These are phyloP conservation scores for Solanum corneliomulleri DNA, from an alignment of 257 asterid species.

Conservation along the genomic window DNA sequence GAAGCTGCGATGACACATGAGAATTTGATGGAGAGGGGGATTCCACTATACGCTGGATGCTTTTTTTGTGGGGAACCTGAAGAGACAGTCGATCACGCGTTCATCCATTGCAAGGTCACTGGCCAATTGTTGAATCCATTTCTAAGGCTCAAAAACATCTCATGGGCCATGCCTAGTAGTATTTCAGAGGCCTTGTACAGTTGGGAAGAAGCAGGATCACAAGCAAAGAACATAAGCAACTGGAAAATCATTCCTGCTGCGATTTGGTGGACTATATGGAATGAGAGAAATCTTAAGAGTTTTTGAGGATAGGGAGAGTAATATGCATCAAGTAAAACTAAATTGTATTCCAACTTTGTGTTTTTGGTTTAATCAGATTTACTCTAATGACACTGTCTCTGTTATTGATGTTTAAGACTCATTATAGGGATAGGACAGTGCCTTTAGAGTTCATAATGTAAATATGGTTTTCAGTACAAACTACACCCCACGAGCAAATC, in stretches of 20 bases:
- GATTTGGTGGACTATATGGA: neutral
- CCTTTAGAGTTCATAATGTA: neutral
- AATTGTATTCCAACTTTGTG: neutral
- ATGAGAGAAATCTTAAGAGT: neutral
- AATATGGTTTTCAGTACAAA: neutral
- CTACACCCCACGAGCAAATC: neutral
- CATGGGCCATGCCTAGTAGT: neutral
- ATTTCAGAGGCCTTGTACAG: neutral
- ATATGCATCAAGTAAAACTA: neutral
- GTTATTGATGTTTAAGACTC: neutral
- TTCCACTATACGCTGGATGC: neutral
- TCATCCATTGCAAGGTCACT: neutral
- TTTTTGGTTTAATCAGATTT: neutral
- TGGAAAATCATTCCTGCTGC: neutral
- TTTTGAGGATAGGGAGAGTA: neutral
- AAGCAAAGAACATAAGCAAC: neutral
- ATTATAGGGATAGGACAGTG: neutral
- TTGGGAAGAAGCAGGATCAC: neutral
- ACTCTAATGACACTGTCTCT: neutral
- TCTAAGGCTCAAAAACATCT: neutral
- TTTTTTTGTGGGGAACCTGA: neutral
- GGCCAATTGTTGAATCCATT: neutral
- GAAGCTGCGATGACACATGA: neutral
- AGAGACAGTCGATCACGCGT: neutral
- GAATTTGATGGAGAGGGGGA: neutral